Percentiles rank a stretch among this genome's conserved stretches.
These are phyloP conservation scores for Kodamaea sagamina DNA, from an alignment of 805 yeast genomes.

Conservation along the genomic window DNA sequence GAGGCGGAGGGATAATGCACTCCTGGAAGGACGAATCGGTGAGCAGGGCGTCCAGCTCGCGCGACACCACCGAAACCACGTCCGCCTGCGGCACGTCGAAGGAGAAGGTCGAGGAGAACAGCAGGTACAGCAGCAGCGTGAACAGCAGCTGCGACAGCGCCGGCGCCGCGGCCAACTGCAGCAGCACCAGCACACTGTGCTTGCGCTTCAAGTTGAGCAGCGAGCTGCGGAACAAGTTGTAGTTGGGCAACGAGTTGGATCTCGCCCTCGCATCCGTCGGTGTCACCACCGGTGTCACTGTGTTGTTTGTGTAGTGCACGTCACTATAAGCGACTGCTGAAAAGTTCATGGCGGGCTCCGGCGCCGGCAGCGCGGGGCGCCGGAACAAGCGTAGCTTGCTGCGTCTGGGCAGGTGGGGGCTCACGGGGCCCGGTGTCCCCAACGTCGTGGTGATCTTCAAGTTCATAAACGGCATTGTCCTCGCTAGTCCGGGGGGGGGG, in stretches of 20 bases:
- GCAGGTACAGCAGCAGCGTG: conserved; percentile 2
- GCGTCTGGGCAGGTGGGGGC: not conserved
- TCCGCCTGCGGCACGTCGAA: conserved; percentile 3
- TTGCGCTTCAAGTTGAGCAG: conserved; percentile 4
- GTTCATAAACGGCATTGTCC: too few relatives aligned
- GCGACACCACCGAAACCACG: not conserved
- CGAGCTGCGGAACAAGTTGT: conserved; percentile 10
- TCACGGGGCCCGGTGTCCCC: too few relatives aligned
- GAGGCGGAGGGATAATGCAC: conserved; percentile 10
- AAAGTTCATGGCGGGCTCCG: not conserved
- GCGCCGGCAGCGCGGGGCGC: not conserved
- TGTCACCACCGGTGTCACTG: not conserved
- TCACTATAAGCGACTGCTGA: conserved; percentile 5
- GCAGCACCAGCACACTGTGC: not conserved
- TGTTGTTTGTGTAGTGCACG: not conserved
- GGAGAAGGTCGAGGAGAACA: conserved; percentile 1
- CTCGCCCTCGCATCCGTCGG: not conserved
- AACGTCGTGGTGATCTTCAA: not conserved
- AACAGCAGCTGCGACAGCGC: not conserved
- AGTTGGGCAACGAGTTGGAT: conserved; percentile 3
- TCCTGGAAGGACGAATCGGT: conserved; percentile 5
- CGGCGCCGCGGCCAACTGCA: not conserved
- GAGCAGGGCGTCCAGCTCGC: not conserved
- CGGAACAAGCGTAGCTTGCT: conserved; percentile 2
- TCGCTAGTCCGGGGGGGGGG: too few relatives aligned